phyloP scores from a whole-genome alignment of 2,329 filamentous ascomycete species.

The Aspergillus felis region DNA sequence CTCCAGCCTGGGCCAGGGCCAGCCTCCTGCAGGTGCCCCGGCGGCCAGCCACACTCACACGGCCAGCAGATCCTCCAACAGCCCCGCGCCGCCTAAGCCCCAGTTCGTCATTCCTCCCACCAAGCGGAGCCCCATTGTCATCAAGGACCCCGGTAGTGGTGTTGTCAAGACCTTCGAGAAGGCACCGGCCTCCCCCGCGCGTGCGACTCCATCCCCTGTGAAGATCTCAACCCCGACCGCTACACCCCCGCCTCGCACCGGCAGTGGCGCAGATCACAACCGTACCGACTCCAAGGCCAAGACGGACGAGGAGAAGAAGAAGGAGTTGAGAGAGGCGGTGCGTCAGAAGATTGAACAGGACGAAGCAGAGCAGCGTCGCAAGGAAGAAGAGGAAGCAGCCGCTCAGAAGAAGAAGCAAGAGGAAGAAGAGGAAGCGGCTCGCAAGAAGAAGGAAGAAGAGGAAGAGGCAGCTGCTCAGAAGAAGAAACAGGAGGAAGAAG shows the following conservation, averaged over 20 bases:
- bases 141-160: conserved; percentile 80
- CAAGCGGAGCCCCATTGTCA: conserved; percentile 73
- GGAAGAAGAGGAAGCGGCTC: conserved; percentile 29
- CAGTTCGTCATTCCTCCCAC: conserved; percentile 60
- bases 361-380: conserved; percentile 48
- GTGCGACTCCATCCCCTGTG: conserved; percentile 55
- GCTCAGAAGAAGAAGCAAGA: conserved; percentile 25
- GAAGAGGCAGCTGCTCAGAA: conserved; percentile 12
- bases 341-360: conserved; percentile 54
- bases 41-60: conserved; percentile 46
- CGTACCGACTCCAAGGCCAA: conserved; percentile 71
- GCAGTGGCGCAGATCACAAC: conserved; percentile 62
- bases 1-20: conserved; percentile 59
- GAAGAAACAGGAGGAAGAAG: conserved; percentile 22
- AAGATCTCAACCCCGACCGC: conserved; percentile 66
- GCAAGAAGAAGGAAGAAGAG: conserved; percentile 26
- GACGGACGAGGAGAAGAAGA: conserved; percentile 75
- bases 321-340: conserved; percentile 62
- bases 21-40: conserved; percentile 47
- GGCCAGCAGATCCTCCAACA: conserved; percentile 52
- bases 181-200: conserved; percentile 59
- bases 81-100: conserved; percentile 58
- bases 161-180: conserved; percentile 67
- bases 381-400: conserved; percentile 45
- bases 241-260: conserved; percentile 74